Base-by-base conservation (phyloP, 768 basidiomycete species). In the Aureoboletus auriporus region DNA sequence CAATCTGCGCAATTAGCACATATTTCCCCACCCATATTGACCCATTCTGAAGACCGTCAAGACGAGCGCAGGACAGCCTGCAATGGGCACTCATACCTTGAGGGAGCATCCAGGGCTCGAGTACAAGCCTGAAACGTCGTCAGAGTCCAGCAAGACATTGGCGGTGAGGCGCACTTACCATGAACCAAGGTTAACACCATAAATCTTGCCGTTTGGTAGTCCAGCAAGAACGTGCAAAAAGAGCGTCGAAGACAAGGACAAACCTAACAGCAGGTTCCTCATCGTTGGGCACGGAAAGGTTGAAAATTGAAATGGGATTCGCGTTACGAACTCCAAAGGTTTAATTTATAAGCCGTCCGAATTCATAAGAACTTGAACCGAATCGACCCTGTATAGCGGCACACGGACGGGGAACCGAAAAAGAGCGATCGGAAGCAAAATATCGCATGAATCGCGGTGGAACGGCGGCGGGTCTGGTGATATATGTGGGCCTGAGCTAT, bases 51-150 rank as follows among this genome's bases (percentile, higher is more conserved):
- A 39, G 33, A 40, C 9, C 16, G 16, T 54, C 51, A 43, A 41
- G 42, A 46, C 0, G 33, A 34, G 36, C 1, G 4, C n/a, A 40
- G 1, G 10, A 4, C 16, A 16, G 11, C 35, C 4, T 6, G 6
- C 26, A 31, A 33, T 9, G n/a, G 6, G 6, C 0, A 14, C 1
- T 10, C 46, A 9, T 51, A 83, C 83, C 83, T 63, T 73, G 68
- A 8, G 86, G 86, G 36, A 88, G 71, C 87, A 90, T 90, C 88
- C 88, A 90, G n/a, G 86, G 57, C 58, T 90, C 88, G 6, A 88
- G 63, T 0, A 90, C 65, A 42, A 90, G 73, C 88, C 88, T 89
- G 47, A n/a, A 42, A 7, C 52, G 36, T 41, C 41, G 17, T 41
- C 37, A 23, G 30, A 29, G 31, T 12, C 12, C 29, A 10, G 20